These are phyloP conservation scores for Debaryomyces hansenii DNA, from an alignment of 805 yeast species.

Conservation along the genomic window DNA sequence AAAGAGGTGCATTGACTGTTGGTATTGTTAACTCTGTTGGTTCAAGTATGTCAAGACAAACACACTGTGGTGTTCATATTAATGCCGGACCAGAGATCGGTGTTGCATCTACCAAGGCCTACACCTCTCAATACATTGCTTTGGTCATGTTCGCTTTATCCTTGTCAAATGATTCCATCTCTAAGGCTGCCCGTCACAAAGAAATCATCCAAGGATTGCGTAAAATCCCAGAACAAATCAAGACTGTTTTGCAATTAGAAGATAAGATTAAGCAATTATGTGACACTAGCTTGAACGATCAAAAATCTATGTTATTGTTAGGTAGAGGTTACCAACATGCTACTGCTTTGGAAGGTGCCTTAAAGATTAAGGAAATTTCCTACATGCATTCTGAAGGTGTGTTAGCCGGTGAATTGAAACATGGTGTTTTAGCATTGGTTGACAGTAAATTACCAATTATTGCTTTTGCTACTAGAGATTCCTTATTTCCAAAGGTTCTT, in stretches of 20 bases:
- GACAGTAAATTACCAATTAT: conserved; percentile 93
- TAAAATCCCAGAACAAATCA: conserved; percentile 82
- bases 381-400: conserved; percentile 99
- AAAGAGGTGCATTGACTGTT: conserved; percentile 94
- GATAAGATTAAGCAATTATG: conserved; percentile 75
- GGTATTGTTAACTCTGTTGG: conserved; percentile 98
- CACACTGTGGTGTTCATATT: conserved; percentile 99
- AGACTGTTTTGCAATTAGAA: conserved; percentile 71
- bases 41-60: conserved; percentile 92
- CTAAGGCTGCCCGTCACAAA: conserved; percentile 70
- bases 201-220: conserved; percentile 86
- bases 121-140: conserved; percentile 97
- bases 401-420: conserved; percentile 97
- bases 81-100: conserved; percentile 99
- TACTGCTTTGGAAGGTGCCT: conserved; percentile 96
- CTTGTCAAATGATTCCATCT: conserved; percentile 87
- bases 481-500: conserved; percentile 92
- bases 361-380: conserved; percentile 96
- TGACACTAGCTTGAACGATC: conserved; percentile 66
- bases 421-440: conserved; percentile 95
- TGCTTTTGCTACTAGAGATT: conserved; percentile 95
- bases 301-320: conserved; percentile 82
- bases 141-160: conserved; percentile 94
- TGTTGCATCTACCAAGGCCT: conserved; percentile 98
- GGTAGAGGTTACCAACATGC: conserved; percentile 99